These are phyloP conservation scores for Apiospora pterosperma DNA, from an alignment of 2,329 filamentous ascomycete species.

Conservation along the genomic window DNA sequence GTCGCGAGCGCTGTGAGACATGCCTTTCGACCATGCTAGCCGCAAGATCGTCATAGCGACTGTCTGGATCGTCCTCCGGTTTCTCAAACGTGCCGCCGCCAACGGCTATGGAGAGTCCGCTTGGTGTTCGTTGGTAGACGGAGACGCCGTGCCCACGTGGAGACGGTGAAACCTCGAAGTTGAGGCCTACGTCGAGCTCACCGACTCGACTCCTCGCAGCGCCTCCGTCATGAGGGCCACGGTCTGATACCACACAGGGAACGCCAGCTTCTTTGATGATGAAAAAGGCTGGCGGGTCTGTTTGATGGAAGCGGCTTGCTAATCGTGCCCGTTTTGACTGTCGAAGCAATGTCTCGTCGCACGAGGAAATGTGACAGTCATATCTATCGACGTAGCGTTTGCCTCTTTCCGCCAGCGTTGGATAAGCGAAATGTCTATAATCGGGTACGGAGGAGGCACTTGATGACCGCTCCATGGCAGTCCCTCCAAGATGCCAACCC, in stretches of 20 bases:
- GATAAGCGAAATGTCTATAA: slow-evolving; percentile 15
- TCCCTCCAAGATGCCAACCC: slow-evolving; percentile 28
- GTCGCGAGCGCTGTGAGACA: slow-evolving; percentile 40
- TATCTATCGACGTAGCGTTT: slow-evolving; percentile 37
- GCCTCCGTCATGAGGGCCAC: neutral
- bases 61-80: slow-evolving; percentile 31
- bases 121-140: neutral
- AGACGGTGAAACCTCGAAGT: neutral
- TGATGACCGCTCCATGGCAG: slow-evolving; percentile 29
- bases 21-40: slow-evolving; percentile 47
- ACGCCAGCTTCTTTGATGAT: slow-evolving; percentile 26
- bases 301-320: slow-evolving; percentile 2
- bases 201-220: neutral
- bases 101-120: neutral
- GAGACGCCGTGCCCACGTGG: neutral
- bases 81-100: slow-evolving; percentile 23
- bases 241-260: neutral
- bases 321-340: slow-evolving; percentile 25
- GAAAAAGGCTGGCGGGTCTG: slow-evolving; percentile 26
- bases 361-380: slow-evolving; percentile 25
- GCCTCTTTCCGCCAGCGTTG: slow-evolving; percentile 29
- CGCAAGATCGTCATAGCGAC: slow-evolving; percentile 44
- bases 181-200: neutral
- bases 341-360: slow-evolving; percentile 33
- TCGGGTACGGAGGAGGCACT: slow-evolving; percentile 25